Base-by-base conservation (phyloP, 495 filamentous ascomycete genomes). In the Hypoxylon cercidicola region DNA sequence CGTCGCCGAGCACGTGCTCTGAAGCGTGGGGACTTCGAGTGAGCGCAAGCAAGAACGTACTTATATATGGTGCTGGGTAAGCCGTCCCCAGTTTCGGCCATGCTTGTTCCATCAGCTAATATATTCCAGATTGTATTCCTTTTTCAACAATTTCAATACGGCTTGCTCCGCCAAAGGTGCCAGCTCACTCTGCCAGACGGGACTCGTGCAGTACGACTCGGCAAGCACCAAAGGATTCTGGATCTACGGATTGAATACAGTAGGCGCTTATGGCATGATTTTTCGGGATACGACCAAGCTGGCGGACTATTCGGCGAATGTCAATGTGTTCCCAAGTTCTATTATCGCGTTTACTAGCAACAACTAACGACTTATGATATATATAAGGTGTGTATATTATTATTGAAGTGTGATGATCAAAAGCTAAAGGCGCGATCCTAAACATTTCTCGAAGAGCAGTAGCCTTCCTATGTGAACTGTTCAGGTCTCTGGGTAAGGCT, bases 1-100 rank as follows among this genome's bases (percentile, higher is more conserved):
- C 53, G 9, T 59, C 64, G 7, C 48, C 62, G 3, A 49, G 45
- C 23, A 68, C 71, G 13, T 84, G 78, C 62, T 75, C 84, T 34
- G 79, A 77, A n/a, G 81, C 83, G 2, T 85, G 82, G 82, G 86
- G 81, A 2, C 69, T 87, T 25, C 71, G 83, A 20, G 69, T 87
- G 30, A 72, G 87, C 13, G 76, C 82, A 51, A 86, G 82, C 40
- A 71, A 71, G 13, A 77, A 81, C 35, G 75, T 93, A 37, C 57
- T 83, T 16, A 73, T 90, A 16, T 93, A 90, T 54, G 88, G 89
- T 19, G 87, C 87, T 10, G 90, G 90, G 69, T 68, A 48, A 62
- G 68, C 55, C 19, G 3, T 28, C 8, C 40, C 16, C 16, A 19
- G 41, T 25, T 40, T n/a, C 40, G 4, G 39, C 39, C 15, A 35